phyloP scores from a whole-genome alignment of 139 green algal genomes.

The Pseudopediastrum boryanum region DNA sequence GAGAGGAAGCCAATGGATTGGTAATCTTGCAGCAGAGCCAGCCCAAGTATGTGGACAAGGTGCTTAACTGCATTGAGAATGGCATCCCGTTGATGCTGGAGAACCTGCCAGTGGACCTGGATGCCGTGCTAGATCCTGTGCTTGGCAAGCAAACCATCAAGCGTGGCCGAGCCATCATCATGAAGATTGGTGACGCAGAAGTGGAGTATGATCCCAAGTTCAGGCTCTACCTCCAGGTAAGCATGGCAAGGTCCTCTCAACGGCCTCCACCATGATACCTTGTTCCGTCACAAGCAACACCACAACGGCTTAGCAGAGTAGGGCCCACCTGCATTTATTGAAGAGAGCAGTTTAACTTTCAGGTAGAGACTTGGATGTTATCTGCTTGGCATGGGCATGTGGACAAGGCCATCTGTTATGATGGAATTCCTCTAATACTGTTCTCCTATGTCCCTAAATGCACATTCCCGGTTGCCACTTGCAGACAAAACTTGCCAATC shows the following conservation, averaged over 20 bases:
- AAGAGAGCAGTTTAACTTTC: no score
- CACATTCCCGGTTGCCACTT: slow-evolving; percentile 44
- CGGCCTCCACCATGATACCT: no score
- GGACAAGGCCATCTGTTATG: no score
- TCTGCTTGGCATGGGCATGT: no score
- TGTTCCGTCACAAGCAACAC: no score
- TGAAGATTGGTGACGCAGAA: slow-evolving; percentile 87
- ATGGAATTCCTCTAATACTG: no score
- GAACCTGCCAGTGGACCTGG: slow-evolving; percentile 86
- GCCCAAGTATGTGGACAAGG: slow-evolving; percentile 85
- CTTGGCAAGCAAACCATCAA: slow-evolving; percentile 78
- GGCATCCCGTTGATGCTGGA: slow-evolving; percentile 88
- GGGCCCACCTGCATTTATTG: no score
- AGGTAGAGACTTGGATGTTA: no score
- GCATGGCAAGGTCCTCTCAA: no score
- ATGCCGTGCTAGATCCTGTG: slow-evolving; percentile 87
- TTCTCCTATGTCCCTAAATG: no score
- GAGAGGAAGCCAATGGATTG: slow-evolving; percentile 71
- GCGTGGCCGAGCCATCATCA: slow-evolving; percentile 73
- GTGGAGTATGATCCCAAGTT: slow-evolving; percentile 58
- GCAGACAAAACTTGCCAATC: slow-evolving; percentile 89
- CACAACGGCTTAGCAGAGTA: no score
- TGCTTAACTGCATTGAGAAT: slow-evolving; percentile 47
- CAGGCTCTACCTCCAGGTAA: slow-evolving; percentile 39
- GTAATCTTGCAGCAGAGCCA: slow-evolving; percentile 87